These are phyloP conservation scores for Toxicodendron radicans DNA, from an alignment of 345 rosid genomes.

Conservation along the genomic window DNA sequence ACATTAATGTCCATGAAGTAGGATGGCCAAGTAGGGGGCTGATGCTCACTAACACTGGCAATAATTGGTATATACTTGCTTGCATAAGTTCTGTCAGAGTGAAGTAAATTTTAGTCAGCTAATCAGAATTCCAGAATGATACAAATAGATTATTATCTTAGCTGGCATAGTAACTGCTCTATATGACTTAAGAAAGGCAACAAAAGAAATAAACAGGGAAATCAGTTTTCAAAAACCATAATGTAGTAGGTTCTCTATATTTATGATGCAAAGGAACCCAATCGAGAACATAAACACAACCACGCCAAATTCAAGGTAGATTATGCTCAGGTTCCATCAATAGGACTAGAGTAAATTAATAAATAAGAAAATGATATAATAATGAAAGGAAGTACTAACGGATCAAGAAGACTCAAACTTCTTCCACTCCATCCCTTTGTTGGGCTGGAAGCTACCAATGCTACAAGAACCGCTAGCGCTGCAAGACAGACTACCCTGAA, in stretches of 20 bases:
- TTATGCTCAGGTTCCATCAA: conserved; percentile 2
- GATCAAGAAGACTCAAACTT: conserved; percentile 98
- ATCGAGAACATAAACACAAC: background rate
- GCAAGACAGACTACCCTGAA: conserved; percentile 79
- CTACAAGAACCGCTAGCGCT: conserved; percentile 76
- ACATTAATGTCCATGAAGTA: conserved; percentile 99
- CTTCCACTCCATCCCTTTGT: conserved; percentile 99
- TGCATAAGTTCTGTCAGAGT: conserved; percentile 72
- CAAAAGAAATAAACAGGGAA: background rate
- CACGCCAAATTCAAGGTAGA: conserved; percentile 6
- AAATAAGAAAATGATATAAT: conserved; percentile 12
- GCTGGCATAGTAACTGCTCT: background rate
- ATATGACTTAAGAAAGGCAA: background rate
- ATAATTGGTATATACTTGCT: conserved; percentile 99
- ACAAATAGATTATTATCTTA: background rate
- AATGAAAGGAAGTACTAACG: conserved; percentile 52
- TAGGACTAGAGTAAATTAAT: conserved; percentile 2
- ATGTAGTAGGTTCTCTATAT: conserved; percentile 3
- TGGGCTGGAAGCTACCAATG: conserved; percentile 99
- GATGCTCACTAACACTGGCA: conserved; percentile 99
- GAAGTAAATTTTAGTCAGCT: background rate
- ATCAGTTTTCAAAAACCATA: background rate
- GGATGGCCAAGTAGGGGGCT: conserved; percentile 99
- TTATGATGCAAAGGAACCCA: background rate
- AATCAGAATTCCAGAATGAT: background rate